phyloP scores from a whole-genome alignment of 805 yeast genomes.

The Tetrapisispora namnaoensis region DNA sequence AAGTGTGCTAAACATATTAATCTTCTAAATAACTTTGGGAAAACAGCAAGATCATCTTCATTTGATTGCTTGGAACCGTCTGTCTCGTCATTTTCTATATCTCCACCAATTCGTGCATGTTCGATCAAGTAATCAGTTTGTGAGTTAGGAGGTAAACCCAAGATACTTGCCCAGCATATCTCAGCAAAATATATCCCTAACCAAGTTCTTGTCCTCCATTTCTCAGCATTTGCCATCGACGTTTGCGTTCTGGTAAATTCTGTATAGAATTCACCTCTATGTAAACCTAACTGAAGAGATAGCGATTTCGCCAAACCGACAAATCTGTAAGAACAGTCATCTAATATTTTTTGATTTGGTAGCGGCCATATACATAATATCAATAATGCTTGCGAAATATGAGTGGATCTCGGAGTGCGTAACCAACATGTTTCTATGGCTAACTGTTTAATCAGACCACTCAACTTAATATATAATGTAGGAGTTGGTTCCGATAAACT shows the following conservation, averaged over 20 bases:
- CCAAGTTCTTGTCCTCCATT: constrained; percentile 94
- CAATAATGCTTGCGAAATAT: constrained; percentile 80
- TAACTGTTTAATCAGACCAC: constrained; percentile 70
- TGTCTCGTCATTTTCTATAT: constrained; percentile 9
- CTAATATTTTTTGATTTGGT: constrained; percentile 85
- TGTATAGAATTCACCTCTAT: constrained; percentile 81
- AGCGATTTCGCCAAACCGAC: constrained; percentile 78
- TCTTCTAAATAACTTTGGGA: constrained; percentile 65
- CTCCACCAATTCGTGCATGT: constrained; percentile 57
- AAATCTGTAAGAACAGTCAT: constrained; percentile 84
- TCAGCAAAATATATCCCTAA: constrained; percentile 78
- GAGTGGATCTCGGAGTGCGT: constrained; percentile 86
- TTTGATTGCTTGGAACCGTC: background rate
- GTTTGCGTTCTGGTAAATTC: constrained; percentile 89
- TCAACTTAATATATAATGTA: constrained; percentile 59
- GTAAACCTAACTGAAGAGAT: constrained; percentile 80
- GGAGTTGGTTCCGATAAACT: constrained; percentile 84
- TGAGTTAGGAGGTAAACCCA: constrained; percentile 82
- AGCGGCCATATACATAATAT: constrained; percentile 87
- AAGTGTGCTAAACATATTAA: constrained; percentile 66
- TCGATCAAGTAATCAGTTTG: constrained; percentile 77
- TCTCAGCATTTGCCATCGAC: constrained; percentile 78
- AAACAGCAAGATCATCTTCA: constrained; percentile 6
- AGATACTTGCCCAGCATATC: constrained; percentile 79
- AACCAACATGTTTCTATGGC: constrained; percentile 93